phyloP scores from a whole-genome alignment of 805 yeast genomes.

The Ogataea polymorpha region DNA sequence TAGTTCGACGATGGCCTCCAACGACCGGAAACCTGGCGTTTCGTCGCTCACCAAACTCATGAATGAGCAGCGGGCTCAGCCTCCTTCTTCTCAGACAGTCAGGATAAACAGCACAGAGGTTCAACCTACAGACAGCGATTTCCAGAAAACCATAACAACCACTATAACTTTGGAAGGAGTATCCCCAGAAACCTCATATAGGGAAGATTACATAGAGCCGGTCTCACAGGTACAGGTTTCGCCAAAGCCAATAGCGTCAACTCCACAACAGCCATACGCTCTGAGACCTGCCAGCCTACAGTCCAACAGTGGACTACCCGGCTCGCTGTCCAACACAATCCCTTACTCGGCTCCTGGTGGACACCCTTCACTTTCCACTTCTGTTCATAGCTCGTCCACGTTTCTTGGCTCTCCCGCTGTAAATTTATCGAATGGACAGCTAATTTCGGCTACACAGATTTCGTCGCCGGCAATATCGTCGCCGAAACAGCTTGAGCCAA shows the following conservation, averaged over 20 bases:
- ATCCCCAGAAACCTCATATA: constrained; percentile 28
- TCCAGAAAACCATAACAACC: constrained; percentile 31
- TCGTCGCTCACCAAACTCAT: constrained; percentile 36
- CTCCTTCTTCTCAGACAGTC: constrained; percentile 18
- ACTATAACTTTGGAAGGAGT: constrained; percentile 35
- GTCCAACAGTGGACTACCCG: constrained; percentile 24
- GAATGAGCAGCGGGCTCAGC: constrained; percentile 26
- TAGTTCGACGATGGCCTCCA: constrained; percentile 8
- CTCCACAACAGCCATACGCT: constrained; percentile 11
- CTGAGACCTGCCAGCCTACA: constrained; percentile 15
- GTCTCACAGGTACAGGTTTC: constrained; percentile 5
- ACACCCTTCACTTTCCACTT: constrained; percentile 31
- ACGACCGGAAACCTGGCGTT: constrained; percentile 23
- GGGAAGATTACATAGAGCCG: constrained; percentile 5
- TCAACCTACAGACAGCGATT: constrained; percentile 17
- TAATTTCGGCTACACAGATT: constrained; percentile 59
- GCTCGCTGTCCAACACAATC: constrained; percentile 55
- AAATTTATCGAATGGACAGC: constrained; percentile 53
- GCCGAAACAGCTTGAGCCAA: constrained; percentile 67
- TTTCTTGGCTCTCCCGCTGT: constrained; percentile 8
- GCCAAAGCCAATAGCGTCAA: constrained; percentile 12
- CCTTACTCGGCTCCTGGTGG: constrained; percentile 77
- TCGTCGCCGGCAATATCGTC: constrained; percentile 65
- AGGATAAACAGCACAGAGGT: constrained; percentile 17
- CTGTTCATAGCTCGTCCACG: constrained; percentile 6